Conservation (phyloP, 2,329 filamentous ascomycete species). For the Huntiella moniliformis region DNA sequence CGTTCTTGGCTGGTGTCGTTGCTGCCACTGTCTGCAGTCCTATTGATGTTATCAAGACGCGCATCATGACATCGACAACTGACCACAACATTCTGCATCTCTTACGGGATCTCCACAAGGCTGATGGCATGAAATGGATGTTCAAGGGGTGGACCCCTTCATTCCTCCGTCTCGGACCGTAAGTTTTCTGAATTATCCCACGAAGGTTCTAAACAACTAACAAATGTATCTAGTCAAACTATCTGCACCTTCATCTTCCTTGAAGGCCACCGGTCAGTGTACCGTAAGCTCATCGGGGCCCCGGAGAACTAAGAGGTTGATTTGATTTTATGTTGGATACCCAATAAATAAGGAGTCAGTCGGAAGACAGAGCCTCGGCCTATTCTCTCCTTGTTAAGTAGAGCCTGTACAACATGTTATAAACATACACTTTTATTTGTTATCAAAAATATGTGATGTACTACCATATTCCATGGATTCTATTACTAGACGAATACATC, state of each 20-base stretch:
- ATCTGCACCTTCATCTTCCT: slow-evolving; percentile 74
- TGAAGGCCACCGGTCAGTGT: slow-evolving; percentile 69
- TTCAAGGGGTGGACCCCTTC: slow-evolving; percentile 82
- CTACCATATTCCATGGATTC: too few species aligned
- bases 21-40: slow-evolving; percentile 73
- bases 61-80: slow-evolving; percentile 54
- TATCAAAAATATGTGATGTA: too few species aligned
- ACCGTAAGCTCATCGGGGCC: slow-evolving; percentile 34
- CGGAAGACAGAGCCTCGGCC: slow-evolving; percentile 7
- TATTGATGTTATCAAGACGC: slow-evolving; percentile 77
- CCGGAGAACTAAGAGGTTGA: slow-evolving; percentile 16
- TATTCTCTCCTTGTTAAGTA: slow-evolving; percentile 10
- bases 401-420: too few species aligned
- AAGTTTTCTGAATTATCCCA: slow-evolving; percentile 18
- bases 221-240: slow-evolving; percentile 39
- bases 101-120: slow-evolving; percentile 45
- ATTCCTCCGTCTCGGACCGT: slow-evolving; percentile 46
- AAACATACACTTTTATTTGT: too few species aligned
- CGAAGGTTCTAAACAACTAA: slow-evolving; percentile 3
- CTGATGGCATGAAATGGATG: slow-evolving; percentile 64
- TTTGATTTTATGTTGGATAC: too few species aligned
- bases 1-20: slow-evolving; percentile 60
- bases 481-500: too few species aligned
- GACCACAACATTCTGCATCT: slow-evolving; percentile 35
- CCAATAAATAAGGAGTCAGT: too few species aligned